Conservation (phyloP, 2,329 filamentous ascomycete species). For the Pseudogymnoascus sp. region DNA sequence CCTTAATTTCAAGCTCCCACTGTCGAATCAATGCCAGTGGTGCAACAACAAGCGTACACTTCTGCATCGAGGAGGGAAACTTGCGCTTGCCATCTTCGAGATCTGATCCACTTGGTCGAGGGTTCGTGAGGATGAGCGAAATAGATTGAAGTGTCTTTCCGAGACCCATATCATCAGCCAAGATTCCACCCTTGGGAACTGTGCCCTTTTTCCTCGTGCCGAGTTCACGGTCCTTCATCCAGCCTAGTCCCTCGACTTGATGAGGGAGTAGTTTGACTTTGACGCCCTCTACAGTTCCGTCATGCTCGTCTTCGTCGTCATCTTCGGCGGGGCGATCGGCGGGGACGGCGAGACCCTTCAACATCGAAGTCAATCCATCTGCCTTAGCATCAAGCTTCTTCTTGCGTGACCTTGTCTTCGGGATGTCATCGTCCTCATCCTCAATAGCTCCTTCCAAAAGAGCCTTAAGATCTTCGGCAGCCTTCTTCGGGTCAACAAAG, state of each 20-base stretch:
- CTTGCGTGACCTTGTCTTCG: constrained; percentile 32
- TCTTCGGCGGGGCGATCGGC: constrained; percentile 43
- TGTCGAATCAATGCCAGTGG: constrained; percentile 92
- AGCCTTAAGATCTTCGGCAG: constrained; percentile 71
- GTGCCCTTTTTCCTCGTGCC: constrained; percentile 74
- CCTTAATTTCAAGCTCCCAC: constrained; percentile 89
- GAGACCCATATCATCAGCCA: constrained; percentile 95
- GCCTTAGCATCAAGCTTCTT: constrained; percentile 31
- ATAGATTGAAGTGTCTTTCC: constrained; percentile 96
- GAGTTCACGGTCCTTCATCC: constrained; percentile 91
- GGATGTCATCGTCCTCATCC: constrained; percentile 46
- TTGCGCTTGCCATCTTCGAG: constrained; percentile 59
- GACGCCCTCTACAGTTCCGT: constrained; percentile 69
- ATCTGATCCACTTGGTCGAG: constrained; percentile 56
- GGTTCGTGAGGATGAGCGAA: constrained; percentile 77
- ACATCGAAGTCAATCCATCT: constrained; percentile 26
- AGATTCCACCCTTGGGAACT: constrained; percentile 75
- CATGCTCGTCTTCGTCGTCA: constrained; percentile 46
- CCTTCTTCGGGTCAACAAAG: constrained; percentile 56
- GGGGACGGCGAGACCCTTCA: constrained; percentile 39
- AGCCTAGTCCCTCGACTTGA: constrained; percentile 86
- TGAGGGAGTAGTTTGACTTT: constrained; percentile 86
- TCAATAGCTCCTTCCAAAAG: constrained; percentile 77
- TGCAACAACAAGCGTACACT: constrained; percentile 83
- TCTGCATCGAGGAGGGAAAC: constrained; percentile 62